Base-by-base conservation (phyloP, 2,329 filamentous ascomycete genomes). In the Penicillium sclerotigenum region DNA sequence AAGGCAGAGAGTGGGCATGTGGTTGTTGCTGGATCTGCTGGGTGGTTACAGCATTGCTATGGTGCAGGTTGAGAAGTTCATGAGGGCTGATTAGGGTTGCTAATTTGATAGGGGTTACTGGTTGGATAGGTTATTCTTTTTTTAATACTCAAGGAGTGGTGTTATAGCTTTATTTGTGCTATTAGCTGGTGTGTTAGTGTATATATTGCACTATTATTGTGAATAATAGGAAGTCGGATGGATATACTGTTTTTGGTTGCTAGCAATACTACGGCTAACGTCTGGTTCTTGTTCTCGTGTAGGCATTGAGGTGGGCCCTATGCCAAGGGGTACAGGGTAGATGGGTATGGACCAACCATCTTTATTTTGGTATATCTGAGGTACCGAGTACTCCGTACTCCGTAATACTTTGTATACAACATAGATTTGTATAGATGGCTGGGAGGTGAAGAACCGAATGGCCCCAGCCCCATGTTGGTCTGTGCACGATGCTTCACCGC, bases 11-110 rank as follows among this genome's bases (percentile, higher is more conserved):
- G 82, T 66, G 81, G 80, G 1, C 80, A 86, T 70, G 68, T 89
- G 20, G 63, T 84, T 22, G 41, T 83, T 51, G 86, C 86, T 0
- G 76, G 70, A 1, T 74, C 79, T 42, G 62, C 78, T 52, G 74
- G 83, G 63, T 90, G 86, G 86, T 79, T 85, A 66, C 79, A 85
- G 72, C 77, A 81, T 62, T 66, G 16, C n/a, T 83, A 56, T 74
- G 86, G 59, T 75, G 77, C 56, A 45, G 58, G 28, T 55, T 69
- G 62, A 73, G 64, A 61, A 60, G 45, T 58, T 65, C 54, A 68
- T 69, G 60, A 49, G 68, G 31, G 60, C 60, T 33, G 48, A 55
- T 47, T 59, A 42, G 49, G 31, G 8, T 18, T 24, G 13, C 3
- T 2, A 14, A 7, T 16, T 41, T 16, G 14, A 37, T 28, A 13